Evolutionary conservation across 2,329 filamentous ascomycete genomes (phyloP).

Genomic region (Botryotinia convoluta): DNA sequence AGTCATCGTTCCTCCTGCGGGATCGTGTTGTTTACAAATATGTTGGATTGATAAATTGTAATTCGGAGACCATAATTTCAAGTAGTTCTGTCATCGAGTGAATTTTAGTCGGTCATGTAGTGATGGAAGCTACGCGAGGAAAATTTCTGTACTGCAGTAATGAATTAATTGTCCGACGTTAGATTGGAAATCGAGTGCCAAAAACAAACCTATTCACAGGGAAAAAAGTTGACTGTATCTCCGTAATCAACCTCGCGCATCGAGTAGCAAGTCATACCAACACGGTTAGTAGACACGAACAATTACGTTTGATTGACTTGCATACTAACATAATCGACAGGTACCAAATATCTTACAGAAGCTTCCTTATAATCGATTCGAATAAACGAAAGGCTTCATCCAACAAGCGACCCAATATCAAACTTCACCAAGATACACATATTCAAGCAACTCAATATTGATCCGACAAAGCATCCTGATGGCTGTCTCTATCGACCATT

Average conservation of each 20-base stretch:
- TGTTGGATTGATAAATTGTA: neutral
- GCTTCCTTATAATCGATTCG: neutral
- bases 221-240: neutral
- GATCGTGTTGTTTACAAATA: neutral
- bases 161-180: fast-evolving
- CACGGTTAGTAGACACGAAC: neutral
- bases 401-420: neutral
- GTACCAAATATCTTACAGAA: neutral
- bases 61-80: neutral
- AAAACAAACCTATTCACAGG: neutral
- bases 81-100: neutral
- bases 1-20: fast-evolving
- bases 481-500: neutral
- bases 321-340: neutral
- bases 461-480: neutral
- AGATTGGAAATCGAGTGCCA: neutral
- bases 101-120: neutral
- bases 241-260: neutral
- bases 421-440: neutral
- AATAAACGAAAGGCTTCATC: neutral
- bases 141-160: fast-evolving
- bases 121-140: neutral
- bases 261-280: neutral
- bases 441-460: neutral
- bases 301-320: neutral